Evolutionary conservation across 345 rosid species (phyloP).

Genomic region (Viola odorata): DNA sequence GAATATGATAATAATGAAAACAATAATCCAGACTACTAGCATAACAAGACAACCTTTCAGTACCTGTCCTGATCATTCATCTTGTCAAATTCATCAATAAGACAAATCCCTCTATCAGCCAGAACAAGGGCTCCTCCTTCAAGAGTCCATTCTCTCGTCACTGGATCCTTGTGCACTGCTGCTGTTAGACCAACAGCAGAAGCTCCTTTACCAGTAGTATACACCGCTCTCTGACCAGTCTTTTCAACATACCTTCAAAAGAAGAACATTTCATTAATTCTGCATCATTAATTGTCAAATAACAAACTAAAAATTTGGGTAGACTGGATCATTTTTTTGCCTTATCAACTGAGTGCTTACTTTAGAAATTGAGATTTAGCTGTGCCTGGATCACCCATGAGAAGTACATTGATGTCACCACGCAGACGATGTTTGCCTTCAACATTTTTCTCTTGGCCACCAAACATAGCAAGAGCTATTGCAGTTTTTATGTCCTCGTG

Average conservation of each 20-base stretch:
- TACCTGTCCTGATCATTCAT: constrained; percentile 99
- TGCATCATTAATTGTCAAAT: neutral
- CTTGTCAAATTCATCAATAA: constrained; percentile 98
- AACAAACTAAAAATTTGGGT: neutral
- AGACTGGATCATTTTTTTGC: neutral
- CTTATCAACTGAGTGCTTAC: constrained; percentile 34
- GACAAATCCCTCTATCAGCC: constrained; percentile 94
- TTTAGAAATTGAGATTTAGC: constrained; percentile 97
- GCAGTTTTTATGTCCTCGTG: constrained; percentile 99
- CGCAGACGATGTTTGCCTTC: constrained; percentile 86
- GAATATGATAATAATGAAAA: neutral
- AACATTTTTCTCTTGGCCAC: constrained; percentile 96
- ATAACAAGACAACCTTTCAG: constrained; percentile 5
- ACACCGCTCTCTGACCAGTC: constrained; percentile 98
- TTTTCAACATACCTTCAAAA: constrained; percentile 79
- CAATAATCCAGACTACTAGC: neutral
- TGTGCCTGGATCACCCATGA: constrained; percentile 95
- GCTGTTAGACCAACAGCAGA: constrained; percentile 98
- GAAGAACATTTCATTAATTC: constrained; percentile 10
- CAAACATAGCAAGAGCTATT: constrained; percentile 91
- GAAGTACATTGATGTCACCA: constrained; percentile 92
- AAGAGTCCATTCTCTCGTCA: constrained; percentile 98
- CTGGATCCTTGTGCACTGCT: constrained; percentile 99
- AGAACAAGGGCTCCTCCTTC: constrained; percentile 99
- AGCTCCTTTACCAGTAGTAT: constrained; percentile 98